Conservation (phyloP, 441 rosid species). For the Raphanus hybrid region DNA sequence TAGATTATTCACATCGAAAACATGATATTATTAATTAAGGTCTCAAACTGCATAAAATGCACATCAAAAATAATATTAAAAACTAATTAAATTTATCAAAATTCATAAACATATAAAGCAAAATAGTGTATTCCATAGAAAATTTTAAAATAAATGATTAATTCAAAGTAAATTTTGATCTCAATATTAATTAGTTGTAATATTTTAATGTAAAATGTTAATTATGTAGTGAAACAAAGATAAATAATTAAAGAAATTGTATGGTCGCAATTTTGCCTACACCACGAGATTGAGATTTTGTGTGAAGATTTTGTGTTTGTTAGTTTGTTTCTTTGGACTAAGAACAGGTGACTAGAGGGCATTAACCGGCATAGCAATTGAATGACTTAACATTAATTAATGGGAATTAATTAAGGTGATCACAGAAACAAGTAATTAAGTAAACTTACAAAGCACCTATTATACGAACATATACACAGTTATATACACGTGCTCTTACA, state of each 20-base stretch:
- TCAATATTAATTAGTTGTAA: background rate
- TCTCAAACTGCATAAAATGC: constrained; percentile 2
- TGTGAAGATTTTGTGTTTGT: constrained; percentile 38
- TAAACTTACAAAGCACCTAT: constrained; percentile 18
- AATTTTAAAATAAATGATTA: background rate
- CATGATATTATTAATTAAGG: background rate
- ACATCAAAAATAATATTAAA: background rate
- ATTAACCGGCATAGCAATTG: constrained; percentile 27
- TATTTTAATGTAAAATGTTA: background rate
- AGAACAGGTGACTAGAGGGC: constrained; percentile 33
- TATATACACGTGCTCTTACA: constrained; percentile 31
- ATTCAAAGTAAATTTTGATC: background rate
- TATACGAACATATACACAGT: constrained; percentile 2
- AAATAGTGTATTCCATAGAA: background rate
- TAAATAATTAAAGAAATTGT: background rate
- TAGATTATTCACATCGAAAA: background rate
- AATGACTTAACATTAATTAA: constrained; percentile 15
- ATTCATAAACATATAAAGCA: background rate
- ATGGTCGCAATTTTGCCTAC: constrained; percentile 29
- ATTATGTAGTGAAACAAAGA: background rate
- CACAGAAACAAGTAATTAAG: constrained; percentile 15
- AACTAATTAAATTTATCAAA: background rate
- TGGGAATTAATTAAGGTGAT: constrained; percentile 13
- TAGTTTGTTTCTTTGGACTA: constrained; percentile 11
- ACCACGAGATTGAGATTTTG: constrained; percentile 27